Evolutionary conservation across 1,139 yeast species (phyloP).

Genomic region (Hyphopichia pseudoburtonii): DNA sequence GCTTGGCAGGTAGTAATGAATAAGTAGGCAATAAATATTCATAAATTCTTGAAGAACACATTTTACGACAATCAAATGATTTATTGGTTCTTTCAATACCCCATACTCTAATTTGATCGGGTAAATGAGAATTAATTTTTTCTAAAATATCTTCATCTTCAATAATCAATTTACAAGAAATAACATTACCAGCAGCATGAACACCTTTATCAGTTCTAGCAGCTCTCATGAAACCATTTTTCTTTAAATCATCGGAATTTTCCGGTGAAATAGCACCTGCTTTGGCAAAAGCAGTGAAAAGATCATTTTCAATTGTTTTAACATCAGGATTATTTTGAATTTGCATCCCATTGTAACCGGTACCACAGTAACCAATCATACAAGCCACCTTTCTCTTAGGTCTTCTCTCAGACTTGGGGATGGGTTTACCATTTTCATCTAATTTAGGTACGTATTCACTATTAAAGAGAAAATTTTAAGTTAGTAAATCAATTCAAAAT

Average conservation of each 20-base stretch:
- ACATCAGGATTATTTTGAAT: conserved; percentile 77
- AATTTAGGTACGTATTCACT: conserved; percentile 44
- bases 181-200: conserved; percentile 96
- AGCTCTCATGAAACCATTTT: conserved; percentile 90
- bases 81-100: conserved; percentile 88
- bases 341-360: conserved; percentile 98
- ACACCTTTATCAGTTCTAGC: conserved; percentile 99
- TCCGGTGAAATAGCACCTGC: conserved; percentile 92
- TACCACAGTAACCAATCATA: conserved; percentile 94
- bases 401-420: conserved; percentile 58
- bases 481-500: no score
- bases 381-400: conserved; percentile 91
- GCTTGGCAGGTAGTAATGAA: conserved; percentile 87
- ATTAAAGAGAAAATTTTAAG: not conserved
- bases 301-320: conserved; percentile 88
- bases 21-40: conserved; percentile 93
- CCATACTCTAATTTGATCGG: conserved; percentile 90
- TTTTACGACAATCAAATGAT: conserved; percentile 89
- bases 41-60: conserved; percentile 92
- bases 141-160: conserved; percentile 79
- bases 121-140: conserved; percentile 72
- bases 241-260: conserved; percentile 86
- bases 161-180: conserved; percentile 82
- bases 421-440: conserved; percentile 63
- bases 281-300: conserved; percentile 78